Conservation (phyloP, 1,139 yeast genomes). For the Sugiyamaella castrensis region DNA sequence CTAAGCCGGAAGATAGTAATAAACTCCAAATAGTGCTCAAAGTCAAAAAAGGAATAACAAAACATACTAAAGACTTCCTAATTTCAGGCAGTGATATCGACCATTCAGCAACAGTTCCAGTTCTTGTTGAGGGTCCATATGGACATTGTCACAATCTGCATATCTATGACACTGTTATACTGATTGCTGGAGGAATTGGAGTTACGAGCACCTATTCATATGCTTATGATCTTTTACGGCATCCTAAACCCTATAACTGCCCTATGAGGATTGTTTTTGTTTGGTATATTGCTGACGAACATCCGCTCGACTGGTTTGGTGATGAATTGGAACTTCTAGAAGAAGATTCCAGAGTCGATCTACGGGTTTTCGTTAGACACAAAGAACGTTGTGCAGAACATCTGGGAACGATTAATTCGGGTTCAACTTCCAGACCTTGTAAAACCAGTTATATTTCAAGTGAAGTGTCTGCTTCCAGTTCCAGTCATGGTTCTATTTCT, state of each 20-base stretch:
- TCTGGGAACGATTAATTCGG: background rate
- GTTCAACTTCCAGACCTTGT: no score
- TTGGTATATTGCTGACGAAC: conserved; percentile 22
- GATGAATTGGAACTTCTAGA: conserved; percentile 18
- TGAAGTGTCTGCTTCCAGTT: background rate
- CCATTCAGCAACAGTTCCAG: conserved; percentile 16
- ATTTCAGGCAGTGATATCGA: conserved; percentile 1
- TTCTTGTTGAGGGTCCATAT: conserved; percentile 58
- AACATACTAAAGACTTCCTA: conserved; percentile 25
- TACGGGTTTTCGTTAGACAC: conserved; percentile 12
- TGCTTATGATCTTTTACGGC: conserved; percentile 36
- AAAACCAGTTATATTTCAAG: background rate
- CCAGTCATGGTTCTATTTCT: no score
- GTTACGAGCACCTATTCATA: conserved; percentile 44
- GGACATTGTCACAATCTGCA: conserved; percentile 49
- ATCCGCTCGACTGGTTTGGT: conserved; percentile 21
- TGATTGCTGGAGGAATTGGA: conserved; percentile 67
- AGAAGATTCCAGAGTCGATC: conserved; percentile 6
- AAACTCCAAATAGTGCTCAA: conserved; percentile 34
- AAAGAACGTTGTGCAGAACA: background rate
- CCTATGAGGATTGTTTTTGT: conserved; percentile 17
- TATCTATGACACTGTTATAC: conserved; percentile 49
- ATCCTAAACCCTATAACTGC: conserved; percentile 9
- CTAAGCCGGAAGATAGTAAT: conserved; percentile 18
- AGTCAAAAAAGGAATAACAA: conserved; percentile 31